Percentiles rank a stretch among this genome's conserved stretches.
Conservation (phyloP, 2,329 filamentous ascomycete genomes). For the Saccharata proteae region DNA sequence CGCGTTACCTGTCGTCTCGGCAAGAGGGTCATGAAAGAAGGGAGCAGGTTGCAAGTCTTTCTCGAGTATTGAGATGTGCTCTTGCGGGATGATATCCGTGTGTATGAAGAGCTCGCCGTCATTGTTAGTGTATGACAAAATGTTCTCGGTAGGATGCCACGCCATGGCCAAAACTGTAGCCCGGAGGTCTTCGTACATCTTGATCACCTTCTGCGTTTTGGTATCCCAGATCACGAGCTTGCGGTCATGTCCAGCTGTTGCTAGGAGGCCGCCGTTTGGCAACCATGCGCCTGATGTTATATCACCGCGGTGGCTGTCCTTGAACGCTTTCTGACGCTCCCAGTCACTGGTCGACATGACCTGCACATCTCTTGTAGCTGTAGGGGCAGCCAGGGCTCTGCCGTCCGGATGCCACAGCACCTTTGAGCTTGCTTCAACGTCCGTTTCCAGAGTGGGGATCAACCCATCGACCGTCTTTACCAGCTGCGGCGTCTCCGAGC, state of each 20-base stretch:
- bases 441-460: slow-evolving; percentile 65
- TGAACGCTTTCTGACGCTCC: slow-evolving; percentile 72
- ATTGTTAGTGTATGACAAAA: slow-evolving; percentile 80
- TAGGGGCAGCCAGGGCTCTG: slow-evolving; percentile 75
- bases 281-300: slow-evolving; percentile 88
- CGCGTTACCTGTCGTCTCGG: slow-evolving; percentile 56
- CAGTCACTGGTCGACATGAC: slow-evolving; percentile 82
- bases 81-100: slow-evolving; percentile 48
- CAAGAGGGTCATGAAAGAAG: slow-evolving; percentile 69
- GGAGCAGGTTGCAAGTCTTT: slow-evolving; percentile 61
- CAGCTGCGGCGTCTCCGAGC: slow-evolving; percentile 65
- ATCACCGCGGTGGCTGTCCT: slow-evolving; percentile 67
- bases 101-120: slow-evolving; percentile 92
- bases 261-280: slow-evolving; percentile 81
- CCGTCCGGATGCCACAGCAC: slow-evolving; percentile 92
- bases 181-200: slow-evolving; percentile 57
- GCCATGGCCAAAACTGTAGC: slow-evolving; percentile 72
- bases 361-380: slow-evolving; percentile 69
- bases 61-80: slow-evolving; percentile 36
- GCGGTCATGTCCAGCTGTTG: slow-evolving; percentile 44
- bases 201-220: slow-evolving; percentile 70
- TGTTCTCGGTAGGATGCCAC: slow-evolving; percentile 86
- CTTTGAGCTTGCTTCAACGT: slow-evolving; percentile 61
- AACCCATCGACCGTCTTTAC: slow-evolving; percentile 76
- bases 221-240: slow-evolving; percentile 79